Base-by-base conservation (phyloP, 257 asterid species). In the Rubia yunnanensis region DNA sequence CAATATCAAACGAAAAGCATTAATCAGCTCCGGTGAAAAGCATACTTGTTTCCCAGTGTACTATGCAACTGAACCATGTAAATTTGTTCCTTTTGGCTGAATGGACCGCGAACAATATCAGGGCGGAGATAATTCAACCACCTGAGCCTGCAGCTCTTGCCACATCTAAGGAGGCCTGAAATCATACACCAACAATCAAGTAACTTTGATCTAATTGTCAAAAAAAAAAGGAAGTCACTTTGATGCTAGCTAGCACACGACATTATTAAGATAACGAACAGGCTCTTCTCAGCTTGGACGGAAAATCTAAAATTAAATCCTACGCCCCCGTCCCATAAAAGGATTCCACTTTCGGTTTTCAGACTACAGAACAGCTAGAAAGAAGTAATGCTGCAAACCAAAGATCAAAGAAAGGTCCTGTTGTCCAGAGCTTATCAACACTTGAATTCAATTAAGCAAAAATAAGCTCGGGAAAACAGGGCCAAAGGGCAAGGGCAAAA, bases 121-220 rank as follows among this genome's bases (percentile, higher is more conserved):
- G 96, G 96, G 60, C 91, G 85, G 58, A 88, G 86, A 67, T 88
- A 88, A 76, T 88, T 88, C 53, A 77, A 74, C 94, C 94, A 88
- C 30, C 96, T 85, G 68, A 88, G 96, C 50, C 96, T 78, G 67
- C 96, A 88, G 74, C 96, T 85, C 87, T 88, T 88, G 55, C 91
- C 94, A 79, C 89, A 85, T 36, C 94, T 81, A 10, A 30, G 77
- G 41, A 88, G 88, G 65, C 96, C 96, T 88, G 80, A 36, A 61
- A 53, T 22, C 66, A 27, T 60, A 66, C 60, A 59, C 70, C 39
- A 70, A 48, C 74, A 68, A 26, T 50, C n/a, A 0, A 28, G 60
- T 2, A n/a, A 18, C 26, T 0, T 20, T 7, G 39, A 9, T 8
- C 39, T 35, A 35, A 35, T 3, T 35, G 39, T 8, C 4, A 35